Evolutionary conservation across 495 filamentous ascomycete genomes (phyloP).

Genomic region (Corynascus novoguineensis): DNA sequence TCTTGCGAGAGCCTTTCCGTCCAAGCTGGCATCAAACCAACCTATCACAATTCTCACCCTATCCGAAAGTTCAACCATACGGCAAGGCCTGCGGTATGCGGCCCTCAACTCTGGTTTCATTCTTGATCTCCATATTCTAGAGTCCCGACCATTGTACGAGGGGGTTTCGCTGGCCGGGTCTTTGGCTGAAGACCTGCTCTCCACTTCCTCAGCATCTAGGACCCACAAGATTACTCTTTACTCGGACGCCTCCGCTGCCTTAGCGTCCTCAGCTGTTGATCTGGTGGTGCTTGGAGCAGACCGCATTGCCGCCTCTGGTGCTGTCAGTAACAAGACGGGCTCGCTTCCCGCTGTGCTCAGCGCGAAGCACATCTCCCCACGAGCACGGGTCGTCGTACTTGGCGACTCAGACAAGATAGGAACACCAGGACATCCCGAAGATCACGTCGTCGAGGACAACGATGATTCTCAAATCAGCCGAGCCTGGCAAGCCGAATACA

Average conservation of each 20-base stretch:
- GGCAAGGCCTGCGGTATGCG: constrained; percentile 25
- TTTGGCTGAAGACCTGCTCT: constrained; percentile 34
- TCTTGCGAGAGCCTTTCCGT: constrained; percentile 16
- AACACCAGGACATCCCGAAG: constrained; percentile 28
- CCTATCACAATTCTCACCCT: constrained; percentile 50
- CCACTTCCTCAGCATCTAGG: constrained; percentile 22
- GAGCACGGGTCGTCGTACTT: constrained; percentile 47
- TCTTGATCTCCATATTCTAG: constrained; percentile 55
- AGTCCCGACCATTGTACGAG: constrained; percentile 62
- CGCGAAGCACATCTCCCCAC: constrained; percentile 41
- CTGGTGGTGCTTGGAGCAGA: constrained; percentile 60
- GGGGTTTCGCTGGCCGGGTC: constrained; percentile 52
- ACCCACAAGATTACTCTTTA: constrained; percentile 43
- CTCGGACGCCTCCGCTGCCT: constrained; percentile 56
- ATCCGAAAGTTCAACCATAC: constrained; percentile 58
- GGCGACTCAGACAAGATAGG: constrained; percentile 59
- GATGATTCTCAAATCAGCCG: constrained; percentile 41
- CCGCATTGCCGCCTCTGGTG: constrained; percentile 48
- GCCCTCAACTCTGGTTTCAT: constrained; percentile 15
- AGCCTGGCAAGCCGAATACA: constrained; percentile 38
- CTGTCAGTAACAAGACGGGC: constrained; percentile 64
- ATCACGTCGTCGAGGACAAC: constrained; percentile 45
- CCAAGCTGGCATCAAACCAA: constrained; percentile 16
- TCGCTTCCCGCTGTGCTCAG: constrained; percentile 52
- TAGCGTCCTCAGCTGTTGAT: constrained; percentile 45